Evolutionary conservation across 2,329 filamentous ascomycete genomes (phyloP), one percentile per base, ranked within the genome.

Genomic region (Colletotrichum gigasporum): DNA sequence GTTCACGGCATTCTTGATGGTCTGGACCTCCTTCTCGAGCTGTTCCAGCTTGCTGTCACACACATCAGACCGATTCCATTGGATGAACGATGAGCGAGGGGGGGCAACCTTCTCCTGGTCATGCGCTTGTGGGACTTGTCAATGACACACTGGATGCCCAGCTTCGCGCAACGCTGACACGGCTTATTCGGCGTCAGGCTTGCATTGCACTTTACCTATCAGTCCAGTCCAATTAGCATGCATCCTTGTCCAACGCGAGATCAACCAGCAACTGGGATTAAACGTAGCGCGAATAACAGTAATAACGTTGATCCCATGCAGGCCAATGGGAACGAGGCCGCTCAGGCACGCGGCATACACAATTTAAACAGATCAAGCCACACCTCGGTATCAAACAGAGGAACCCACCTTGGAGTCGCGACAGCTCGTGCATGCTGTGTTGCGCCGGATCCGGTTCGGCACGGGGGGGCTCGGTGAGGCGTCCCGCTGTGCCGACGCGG

Each of bases 41-140:
- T 65, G 81, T 67, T 87, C 85, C 3, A 87, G 75, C 70, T 87
- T 87, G 69, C 85, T 86, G 47, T 18, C 22, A 35, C 5, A 64
- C 24, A 14, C 6, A 35, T 64, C 48, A 64, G 61, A 64, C 39
- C 14, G 32, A 26, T 48, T 53, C 4, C 35, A 7, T 18, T 22
- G 16, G 14, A 30, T 28, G 22, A 34, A 32, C 16, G n/a, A 10
- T 5, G 11, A 26, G 10, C 22, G 57, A n/a, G 18, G 16, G 47
- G 6, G 22, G 35, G 39, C 48, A 69, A 81, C 80, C 80, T 83
- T 73, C 79, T 71, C 63, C 77, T 79, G 4, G 80, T 82, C 39
- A 80, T 75, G 64, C 81, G 75, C 71, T 83, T 83, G 63, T 83
- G 81, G 50, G 76, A 75, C 69, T 80, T 82, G 68, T 83, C 80